Evolutionary conservation across 805 yeast genomes (phyloP).

Genomic region (Kuraishia capsulata): DNA sequence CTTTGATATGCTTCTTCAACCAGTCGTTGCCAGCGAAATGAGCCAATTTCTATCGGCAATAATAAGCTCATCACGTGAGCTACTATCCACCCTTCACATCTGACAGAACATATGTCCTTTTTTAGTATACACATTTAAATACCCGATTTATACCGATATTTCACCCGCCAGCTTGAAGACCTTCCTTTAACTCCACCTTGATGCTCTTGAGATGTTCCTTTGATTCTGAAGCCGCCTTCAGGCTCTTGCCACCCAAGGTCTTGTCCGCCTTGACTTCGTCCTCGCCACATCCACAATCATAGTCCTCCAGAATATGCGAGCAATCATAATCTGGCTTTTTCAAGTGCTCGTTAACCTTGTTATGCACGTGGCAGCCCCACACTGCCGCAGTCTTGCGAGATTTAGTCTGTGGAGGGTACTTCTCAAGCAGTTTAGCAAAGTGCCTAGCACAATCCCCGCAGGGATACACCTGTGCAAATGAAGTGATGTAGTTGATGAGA

Average conservation of each 20-base stretch:
- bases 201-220: conserved; percentile 33
- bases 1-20: too few species aligned
- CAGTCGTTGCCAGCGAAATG: too few species aligned
- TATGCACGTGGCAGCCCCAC: conserved; percentile 96
- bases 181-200: conserved; percentile 36
- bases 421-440: conserved; percentile 57
- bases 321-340: conserved; percentile 76
- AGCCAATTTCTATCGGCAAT: too few species aligned
- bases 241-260: conserved; percentile 14
- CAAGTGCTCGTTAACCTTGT: conserved; percentile 69
- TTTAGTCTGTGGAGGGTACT: conserved; percentile 79
- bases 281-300: conserved; percentile 91
- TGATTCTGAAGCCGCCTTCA: conserved; percentile 14
- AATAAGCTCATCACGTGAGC: too few species aligned
- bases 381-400: conserved; percentile 74
- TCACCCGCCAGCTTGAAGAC: conserved; percentile 34
- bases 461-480: conserved; percentile 90
- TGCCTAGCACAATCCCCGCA: conserved; percentile 97
- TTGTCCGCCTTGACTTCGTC: conserved; percentile 48
- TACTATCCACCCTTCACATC: too few species aligned
- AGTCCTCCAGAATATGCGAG: conserved; percentile 73
- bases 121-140: too few species aligned
- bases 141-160: too few species aligned
- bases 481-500: conserved; percentile 49
- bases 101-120: too few species aligned